Conservation (phyloP, 2,329 filamentous ascomycete species). For the Metarhizium anisopliae region DNA sequence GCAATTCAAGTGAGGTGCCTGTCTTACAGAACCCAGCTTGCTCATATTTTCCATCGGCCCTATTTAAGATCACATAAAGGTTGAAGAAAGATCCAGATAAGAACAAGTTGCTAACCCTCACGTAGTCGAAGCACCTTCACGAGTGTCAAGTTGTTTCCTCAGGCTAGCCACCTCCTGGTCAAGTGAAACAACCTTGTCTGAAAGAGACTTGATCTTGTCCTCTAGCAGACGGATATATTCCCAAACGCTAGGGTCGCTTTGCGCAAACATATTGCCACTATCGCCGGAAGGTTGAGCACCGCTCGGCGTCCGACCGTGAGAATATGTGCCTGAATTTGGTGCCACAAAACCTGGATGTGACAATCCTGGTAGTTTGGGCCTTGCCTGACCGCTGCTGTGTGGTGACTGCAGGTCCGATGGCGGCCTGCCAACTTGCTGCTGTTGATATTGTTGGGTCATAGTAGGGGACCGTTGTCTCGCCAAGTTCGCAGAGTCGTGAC, state of each 20-base stretch:
- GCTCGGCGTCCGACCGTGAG: constrained; percentile 32
- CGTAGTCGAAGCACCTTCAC: constrained; percentile 15
- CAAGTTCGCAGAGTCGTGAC: constrained; percentile 42
- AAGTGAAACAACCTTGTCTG: constrained; percentile 24
- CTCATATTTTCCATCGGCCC: neutral
- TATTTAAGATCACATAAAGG: neutral
- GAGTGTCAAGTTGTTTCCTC: constrained; percentile 24
- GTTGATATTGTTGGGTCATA: constrained; percentile 54
- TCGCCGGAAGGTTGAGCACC: constrained; percentile 46
- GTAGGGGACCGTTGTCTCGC: constrained; percentile 57
- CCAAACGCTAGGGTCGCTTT: constrained; percentile 57
- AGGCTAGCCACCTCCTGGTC: constrained; percentile 24
- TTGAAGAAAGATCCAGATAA: neutral
- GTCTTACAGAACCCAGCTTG: neutral
- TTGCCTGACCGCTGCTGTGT: constrained; percentile 34
- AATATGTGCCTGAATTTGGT: constrained; percentile 19
- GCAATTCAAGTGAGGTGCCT: neutral
- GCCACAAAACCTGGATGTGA: constrained; percentile 27
- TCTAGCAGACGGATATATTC: constrained; percentile 64
- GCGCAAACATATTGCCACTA: constrained; percentile 58
- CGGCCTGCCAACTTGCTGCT: constrained; percentile 48
- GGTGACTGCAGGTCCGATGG: constrained; percentile 47
- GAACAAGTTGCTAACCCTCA: neutral
- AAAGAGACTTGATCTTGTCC: constrained; percentile 32
- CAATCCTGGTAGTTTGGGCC: constrained; percentile 27